These are phyloP conservation scores for Lagerstroemia speciosa DNA, from an alignment of 345 rosid genomes.

Conservation along the genomic window DNA sequence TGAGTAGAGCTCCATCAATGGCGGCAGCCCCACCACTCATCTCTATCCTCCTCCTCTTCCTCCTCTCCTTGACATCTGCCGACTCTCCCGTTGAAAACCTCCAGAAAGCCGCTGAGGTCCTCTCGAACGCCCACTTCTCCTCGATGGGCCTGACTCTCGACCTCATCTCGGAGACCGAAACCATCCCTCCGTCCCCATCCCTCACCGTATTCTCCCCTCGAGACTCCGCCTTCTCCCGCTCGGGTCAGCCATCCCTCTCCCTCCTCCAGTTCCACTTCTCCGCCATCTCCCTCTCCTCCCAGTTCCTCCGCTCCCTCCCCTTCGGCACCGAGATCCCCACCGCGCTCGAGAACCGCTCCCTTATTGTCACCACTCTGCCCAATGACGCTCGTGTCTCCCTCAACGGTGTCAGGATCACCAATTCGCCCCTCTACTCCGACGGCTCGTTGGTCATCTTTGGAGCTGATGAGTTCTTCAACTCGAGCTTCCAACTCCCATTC, in stretches of 20 bases:
- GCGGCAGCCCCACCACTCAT: slow-evolving; percentile 3
- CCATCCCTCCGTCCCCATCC: slow-evolving; percentile 18
- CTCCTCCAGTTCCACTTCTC: slow-evolving; percentile 36
- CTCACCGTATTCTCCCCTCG: slow-evolving; percentile 46
- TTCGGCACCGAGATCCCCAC: slow-evolving; percentile 30
- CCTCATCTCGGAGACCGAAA: slow-evolving; percentile 20
- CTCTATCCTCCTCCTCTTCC: slow-evolving; percentile 2
- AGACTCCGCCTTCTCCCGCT: slow-evolving; percentile 29
- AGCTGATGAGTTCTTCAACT: slow-evolving; percentile 25
- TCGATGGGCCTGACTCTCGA: slow-evolving; percentile 38
- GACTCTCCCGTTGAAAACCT: slow-evolving; percentile 12
- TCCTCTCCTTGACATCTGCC: slow-evolving; percentile 10
- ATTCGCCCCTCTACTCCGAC: slow-evolving; percentile 24
- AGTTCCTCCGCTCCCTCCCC: slow-evolving; percentile 27
- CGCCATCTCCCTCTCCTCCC: slow-evolving; percentile 24
- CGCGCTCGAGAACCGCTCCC: slow-evolving; percentile 23
- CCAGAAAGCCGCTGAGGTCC: slow-evolving; percentile 20
- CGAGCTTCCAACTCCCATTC: slow-evolving; percentile 6
- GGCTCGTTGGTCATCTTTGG: slow-evolving; percentile 31
- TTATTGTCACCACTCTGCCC: slow-evolving; percentile 22
- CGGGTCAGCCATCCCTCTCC: slow-evolving; percentile 38
- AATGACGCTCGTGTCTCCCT: slow-evolving; percentile 13
- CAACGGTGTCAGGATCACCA: slow-evolving; percentile 27
- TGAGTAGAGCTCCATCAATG: slow-evolving; percentile 13
- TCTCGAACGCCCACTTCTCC: slow-evolving; percentile 22